These are phyloP conservation scores for Calonectria hongkongensis DNA, from an alignment of 2,329 filamentous ascomycete genomes.

Conservation along the genomic window DNA sequence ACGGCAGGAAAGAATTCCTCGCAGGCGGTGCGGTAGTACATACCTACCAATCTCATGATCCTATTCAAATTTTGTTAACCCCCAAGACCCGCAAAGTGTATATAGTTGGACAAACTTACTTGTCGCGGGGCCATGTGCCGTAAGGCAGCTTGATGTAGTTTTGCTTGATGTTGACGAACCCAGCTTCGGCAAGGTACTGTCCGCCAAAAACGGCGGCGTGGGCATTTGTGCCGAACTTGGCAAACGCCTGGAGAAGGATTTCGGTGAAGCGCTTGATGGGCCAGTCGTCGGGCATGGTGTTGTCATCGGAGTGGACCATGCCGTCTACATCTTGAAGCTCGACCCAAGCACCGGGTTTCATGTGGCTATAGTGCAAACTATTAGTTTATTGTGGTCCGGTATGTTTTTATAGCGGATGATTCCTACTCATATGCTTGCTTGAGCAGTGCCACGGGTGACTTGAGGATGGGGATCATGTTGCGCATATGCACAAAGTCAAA, in stretches of 20 bases:
- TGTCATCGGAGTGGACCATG: conserved; percentile 61
- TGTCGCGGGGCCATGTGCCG: conserved; percentile 68
- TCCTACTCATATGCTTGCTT: conserved; percentile 57
- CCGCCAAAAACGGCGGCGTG: conserved; percentile 62
- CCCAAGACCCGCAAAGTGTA: rapidly evolving
- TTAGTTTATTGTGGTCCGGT: too few relatives aligned
- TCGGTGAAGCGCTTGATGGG: conserved; percentile 60
- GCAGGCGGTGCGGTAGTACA: conserved; percentile 64
- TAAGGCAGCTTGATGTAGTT: conserved; percentile 65
- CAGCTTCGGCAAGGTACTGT: conserved; percentile 60
- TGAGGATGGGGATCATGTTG: conserved; percentile 67
- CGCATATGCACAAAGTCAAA: conserved; percentile 78
- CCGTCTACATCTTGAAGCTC: conserved; percentile 68
- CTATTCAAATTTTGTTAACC: conserved; percentile 44
- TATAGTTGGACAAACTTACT: conserved; percentile 46
- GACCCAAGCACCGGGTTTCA: conserved; percentile 67
- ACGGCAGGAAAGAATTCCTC: conserved; percentile 65
- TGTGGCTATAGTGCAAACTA: conserved; percentile 52
- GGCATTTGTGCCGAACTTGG: conserved; percentile 60
- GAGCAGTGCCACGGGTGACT: conserved; percentile 56
- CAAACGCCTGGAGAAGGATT: conserved; percentile 60
- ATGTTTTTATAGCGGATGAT: too few relatives aligned
- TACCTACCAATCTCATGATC: conserved; percentile 62
- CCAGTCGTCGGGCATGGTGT: conserved; percentile 58
- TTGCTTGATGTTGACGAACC: conserved; percentile 63